phyloP scores from a whole-genome alignment of 768 basidiomycete genomes.

The Tylopilus vinaceipallidus region DNA sequence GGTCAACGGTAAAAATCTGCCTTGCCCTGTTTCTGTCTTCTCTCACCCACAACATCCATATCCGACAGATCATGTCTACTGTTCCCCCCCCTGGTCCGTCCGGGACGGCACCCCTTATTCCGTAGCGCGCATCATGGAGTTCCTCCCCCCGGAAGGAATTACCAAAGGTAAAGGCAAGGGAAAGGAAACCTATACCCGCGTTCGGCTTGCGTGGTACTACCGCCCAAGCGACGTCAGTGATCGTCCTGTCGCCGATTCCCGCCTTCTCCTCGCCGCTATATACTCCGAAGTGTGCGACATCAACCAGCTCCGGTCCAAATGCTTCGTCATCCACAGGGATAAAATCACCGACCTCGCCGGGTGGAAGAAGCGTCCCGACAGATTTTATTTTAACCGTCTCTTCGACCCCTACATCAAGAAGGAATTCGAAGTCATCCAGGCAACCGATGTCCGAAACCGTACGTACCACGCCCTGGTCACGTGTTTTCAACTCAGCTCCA shows the following conservation, averaged over 20 bases:
- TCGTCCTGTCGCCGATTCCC: conserved; percentile 85
- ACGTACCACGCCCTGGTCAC: conserved; percentile 35
- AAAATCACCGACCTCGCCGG: conserved; percentile 90
- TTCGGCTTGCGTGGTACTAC: conserved; percentile 94
- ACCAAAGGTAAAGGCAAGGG: conserved; percentile 65
- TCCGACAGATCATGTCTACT: conserved; percentile 91
- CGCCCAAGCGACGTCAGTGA: conserved; percentile 95
- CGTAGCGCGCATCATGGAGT: conserved; percentile 95
- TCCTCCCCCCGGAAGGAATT: conserved; percentile 76
- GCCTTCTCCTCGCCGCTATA: conserved; percentile 91
- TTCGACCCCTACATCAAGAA: conserved; percentile 99
- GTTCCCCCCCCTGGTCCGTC: conserved; percentile 88
- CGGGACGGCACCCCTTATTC: conserved; percentile 95
- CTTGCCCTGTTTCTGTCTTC: conserved; percentile 13
- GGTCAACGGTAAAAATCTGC: conserved; percentile 69
- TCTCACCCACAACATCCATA: conserved; percentile 25
- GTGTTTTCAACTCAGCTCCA: conserved; percentile 14
- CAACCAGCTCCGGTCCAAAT: conserved; percentile 88
- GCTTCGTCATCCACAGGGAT: conserved; percentile 93
- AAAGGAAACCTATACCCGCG: conserved; percentile 73
- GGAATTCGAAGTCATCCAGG: conserved; percentile 93
- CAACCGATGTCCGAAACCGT: conserved; percentile 87
- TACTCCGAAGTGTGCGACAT: conserved; percentile 96
- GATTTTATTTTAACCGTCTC: conserved; percentile 93
- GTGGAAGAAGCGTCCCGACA: conserved; percentile 92